Base-by-base conservation (phyloP, 306 rosid genomes). In the Vigna angularis region DNA sequence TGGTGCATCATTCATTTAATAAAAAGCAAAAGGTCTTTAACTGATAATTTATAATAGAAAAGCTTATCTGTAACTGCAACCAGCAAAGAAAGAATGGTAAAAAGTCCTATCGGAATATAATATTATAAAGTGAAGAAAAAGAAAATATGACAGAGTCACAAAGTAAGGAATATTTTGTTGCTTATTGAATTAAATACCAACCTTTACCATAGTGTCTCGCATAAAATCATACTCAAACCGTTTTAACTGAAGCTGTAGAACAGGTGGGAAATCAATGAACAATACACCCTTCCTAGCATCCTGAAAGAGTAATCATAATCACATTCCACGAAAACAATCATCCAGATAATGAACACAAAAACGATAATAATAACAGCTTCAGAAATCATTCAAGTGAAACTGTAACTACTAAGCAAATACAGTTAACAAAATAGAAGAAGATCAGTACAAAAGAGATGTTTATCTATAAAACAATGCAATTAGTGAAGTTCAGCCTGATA, bases 181-280 rank as follows among this genome's bases (percentile, higher is more conserved):
- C 51, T 45, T 70, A 28, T 70, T 32, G 68, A 66, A 76, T 75
- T 68, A 50, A 64, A 69, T 63, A 85, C 97, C 69, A 66, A 94
- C 98, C 98, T 92, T 94, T 24, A 94, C 94, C 98, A 92, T 94
- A 13, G 96, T 88, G 84, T 90, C 96, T 66, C 93, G 88, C 87
- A 87, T 86, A 73, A 88, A 90, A 87, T 92, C 98, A 69, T 92
- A 94, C 70, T 94, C 97, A 83, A 94, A 94, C 24, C 98, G 87
- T 86, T 92, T 94, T 75, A 94, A 75, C 87, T 94, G 98, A 83
- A 94, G 98, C 67, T 94, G 97, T 78, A 94, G 98, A 71, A 94
- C 96, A 26, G 97, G 98, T 52, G 98, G 98, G 83, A 94, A 92
- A 91, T 94, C 98, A 82, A 89, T 90, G 85, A 94, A 94, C 82